These are phyloP conservation scores for Penicillium psychrosexuale DNA, from an alignment of 2,329 filamentous ascomycete genomes.

Conservation along the genomic window DNA sequence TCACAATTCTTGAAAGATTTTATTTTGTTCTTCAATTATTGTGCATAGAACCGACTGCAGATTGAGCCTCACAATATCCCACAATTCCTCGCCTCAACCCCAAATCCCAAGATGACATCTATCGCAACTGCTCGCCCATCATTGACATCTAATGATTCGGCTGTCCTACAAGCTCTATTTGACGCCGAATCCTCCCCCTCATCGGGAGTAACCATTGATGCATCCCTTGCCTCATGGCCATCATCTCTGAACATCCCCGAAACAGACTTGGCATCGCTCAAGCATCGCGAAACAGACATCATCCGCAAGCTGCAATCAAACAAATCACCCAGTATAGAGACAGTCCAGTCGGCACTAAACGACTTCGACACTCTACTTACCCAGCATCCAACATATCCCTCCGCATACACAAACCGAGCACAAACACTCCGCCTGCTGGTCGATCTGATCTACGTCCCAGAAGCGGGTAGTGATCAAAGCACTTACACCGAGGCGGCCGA, in stretches of 20 bases:
- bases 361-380: constrained; percentile 45
- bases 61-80: neutral
- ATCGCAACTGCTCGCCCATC: constrained; percentile 25
- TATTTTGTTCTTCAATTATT: neutral
- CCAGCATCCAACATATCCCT: constrained; percentile 49
- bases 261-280: constrained; percentile 37
- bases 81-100: neutral
- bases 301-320: constrained; percentile 37
- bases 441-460: constrained; percentile 15
- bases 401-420: constrained; percentile 56
- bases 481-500: constrained; percentile 12
- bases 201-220: constrained; percentile 38
- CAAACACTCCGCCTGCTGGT: constrained; percentile 46
- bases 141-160: constrained; percentile 45
- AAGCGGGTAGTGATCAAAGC: neutral
- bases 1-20: neutral
- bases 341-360: constrained; percentile 33
- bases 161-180: constrained; percentile 47
- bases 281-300: constrained; percentile 40
- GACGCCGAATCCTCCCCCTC: constrained; percentile 45
- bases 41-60: neutral
- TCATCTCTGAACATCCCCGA: constrained; percentile 35
- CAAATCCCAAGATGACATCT: constrained; percentile 17
- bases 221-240: constrained; percentile 42
- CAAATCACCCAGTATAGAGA: constrained; percentile 16